These are phyloP conservation scores for Hylodesmum podocarpum DNA, from an alignment of 306 rosid species.

Conservation along the genomic window DNA sequence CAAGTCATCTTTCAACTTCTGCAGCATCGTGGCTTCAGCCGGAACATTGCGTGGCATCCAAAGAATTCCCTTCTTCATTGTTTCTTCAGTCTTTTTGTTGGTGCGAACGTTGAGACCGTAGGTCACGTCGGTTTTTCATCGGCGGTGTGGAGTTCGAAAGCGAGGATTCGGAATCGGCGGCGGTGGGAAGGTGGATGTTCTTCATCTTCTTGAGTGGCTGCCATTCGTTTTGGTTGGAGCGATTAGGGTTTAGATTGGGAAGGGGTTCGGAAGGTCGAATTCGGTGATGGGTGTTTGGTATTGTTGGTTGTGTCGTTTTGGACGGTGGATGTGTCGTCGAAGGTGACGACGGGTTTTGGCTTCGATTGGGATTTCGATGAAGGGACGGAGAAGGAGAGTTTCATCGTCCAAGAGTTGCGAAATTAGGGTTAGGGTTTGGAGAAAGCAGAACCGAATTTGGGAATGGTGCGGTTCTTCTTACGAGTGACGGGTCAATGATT, in stretches of 20 bases:
- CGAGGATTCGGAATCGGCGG: conserved; percentile 34
- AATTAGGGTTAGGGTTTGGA: no score
- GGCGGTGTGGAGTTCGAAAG: conserved; percentile 45
- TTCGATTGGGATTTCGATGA: conserved; percentile 37
- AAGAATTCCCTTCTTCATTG: background rate
- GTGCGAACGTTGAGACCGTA: conserved; percentile 58
- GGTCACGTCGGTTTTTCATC: conserved; percentile 31
- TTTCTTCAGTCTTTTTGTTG: background rate
- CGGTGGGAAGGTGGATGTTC: conserved; percentile 35
- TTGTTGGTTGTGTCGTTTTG: background rate
- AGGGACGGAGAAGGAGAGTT: conserved; percentile 34
- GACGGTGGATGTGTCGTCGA: background rate
- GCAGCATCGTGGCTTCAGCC: conserved; percentile 36
- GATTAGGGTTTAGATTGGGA: conserved; percentile 15
- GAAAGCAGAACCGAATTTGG: no score
- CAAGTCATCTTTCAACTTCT: conserved; percentile 61
- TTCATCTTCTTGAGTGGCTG: conserved; percentile 38
- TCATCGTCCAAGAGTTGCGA: no score
- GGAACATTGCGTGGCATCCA: background rate
- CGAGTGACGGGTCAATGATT: no score
- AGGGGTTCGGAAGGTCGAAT: conserved; percentile 41
- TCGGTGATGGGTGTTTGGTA: conserved; percentile 36
- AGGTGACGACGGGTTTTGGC: background rate
- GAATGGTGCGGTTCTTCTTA: no score
- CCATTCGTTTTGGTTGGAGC: conserved; percentile 43